Base-by-base conservation (phyloP, 768 basidiomycete species). In the Lactarius trivialis region DNA sequence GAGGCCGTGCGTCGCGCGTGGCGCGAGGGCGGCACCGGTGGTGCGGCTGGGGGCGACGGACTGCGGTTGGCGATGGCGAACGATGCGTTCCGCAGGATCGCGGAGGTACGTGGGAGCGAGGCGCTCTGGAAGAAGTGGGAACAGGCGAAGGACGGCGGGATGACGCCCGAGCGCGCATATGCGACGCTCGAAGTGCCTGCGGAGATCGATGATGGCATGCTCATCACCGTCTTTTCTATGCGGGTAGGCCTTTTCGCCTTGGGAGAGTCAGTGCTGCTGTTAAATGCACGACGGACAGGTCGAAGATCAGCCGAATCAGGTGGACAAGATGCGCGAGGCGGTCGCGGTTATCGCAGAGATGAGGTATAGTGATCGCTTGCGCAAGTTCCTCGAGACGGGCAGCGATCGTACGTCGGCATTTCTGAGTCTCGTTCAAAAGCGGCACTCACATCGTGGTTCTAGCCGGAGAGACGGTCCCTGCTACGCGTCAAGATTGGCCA, bases 151-250 rank as follows among this genome's bases (percentile, higher is more conserved):
- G 80, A 79, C 50, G 78, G 74, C 72, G 71, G 71, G 55, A 88
- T 93, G 82, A 85, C 81, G 33, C 84, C 86, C 7, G 81, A 83
- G 55, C 79, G 80, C 65, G 92, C 92, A 39, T 92, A 89, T 71
- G 75, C 80, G 57, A 82, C 85, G 24, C 76, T 93, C 34, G 89
- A 88, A 66, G 78, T 88, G 30, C 84, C 86, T 7, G 74, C 76
- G 58, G 86, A 86, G n/a, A 80, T 85, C 11, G 88, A 89, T 48
- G 91, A 94, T 50, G 73, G 78, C n/a, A 88, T 90, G 82, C 71
- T 94, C 33, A 78, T 90, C 65, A 86, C 84, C 6, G 80, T 92
- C 9, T 92, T 79, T 70, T 71, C 76, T 49, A 79, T 93, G 79
- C 75, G 91, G 76, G 91, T 90, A 68, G 12, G 77, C 69, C 11